A percentile compares a stretch with the other conserved stretches of the same genome.
Conservation (phyloP, 495 filamentous ascomycete genomes). For the Lentithecium fluviatile region DNA sequence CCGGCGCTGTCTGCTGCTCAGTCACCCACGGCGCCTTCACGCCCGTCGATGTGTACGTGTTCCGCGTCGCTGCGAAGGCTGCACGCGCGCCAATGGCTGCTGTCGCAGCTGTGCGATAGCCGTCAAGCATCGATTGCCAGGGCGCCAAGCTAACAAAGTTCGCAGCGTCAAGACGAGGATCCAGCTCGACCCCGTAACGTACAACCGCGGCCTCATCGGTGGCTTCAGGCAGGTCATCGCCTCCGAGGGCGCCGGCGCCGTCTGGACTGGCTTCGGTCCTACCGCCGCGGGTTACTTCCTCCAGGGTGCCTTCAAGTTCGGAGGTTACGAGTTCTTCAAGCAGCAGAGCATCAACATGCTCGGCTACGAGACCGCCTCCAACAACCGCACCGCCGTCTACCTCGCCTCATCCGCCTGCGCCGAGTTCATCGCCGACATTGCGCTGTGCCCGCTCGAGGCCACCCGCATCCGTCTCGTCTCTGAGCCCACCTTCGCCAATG, state of each 20-base stretch:
- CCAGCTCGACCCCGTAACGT: constrained; percentile 48
- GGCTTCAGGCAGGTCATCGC: constrained; percentile 47
- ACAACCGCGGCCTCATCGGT: constrained; percentile 48
- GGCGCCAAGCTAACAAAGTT: constrained; percentile 26
- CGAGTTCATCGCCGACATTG: constrained; percentile 50
- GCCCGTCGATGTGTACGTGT: constrained; percentile 94
- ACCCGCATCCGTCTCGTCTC: constrained; percentile 47
- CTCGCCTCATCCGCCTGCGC: constrained; percentile 45
- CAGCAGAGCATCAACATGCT: constrained; percentile 46
- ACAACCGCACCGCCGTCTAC: constrained; percentile 49
- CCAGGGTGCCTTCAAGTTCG: constrained; percentile 51
- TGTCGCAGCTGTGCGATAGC: constrained; percentile 5
- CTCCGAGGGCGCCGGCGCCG: constrained; percentile 44
- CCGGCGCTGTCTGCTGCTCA: constrained; percentile 90
- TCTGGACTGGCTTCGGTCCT: constrained; percentile 46
- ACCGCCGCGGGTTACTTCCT: constrained; percentile 50
- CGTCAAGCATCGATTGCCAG: not conserved
- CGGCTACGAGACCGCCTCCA: constrained; percentile 46
- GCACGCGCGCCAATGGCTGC: constrained; percentile 19
- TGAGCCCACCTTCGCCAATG: constrained; percentile 46
- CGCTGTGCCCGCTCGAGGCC: constrained; percentile 47
- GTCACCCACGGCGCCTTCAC: constrained; percentile 91
- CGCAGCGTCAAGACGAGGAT: constrained; percentile 48
- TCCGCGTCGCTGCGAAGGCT: not conserved
- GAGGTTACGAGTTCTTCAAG: constrained; percentile 52